phyloP scores from a whole-genome alignment of 2,329 filamentous ascomycete species.

The Talaromyces funiculosus region DNA sequence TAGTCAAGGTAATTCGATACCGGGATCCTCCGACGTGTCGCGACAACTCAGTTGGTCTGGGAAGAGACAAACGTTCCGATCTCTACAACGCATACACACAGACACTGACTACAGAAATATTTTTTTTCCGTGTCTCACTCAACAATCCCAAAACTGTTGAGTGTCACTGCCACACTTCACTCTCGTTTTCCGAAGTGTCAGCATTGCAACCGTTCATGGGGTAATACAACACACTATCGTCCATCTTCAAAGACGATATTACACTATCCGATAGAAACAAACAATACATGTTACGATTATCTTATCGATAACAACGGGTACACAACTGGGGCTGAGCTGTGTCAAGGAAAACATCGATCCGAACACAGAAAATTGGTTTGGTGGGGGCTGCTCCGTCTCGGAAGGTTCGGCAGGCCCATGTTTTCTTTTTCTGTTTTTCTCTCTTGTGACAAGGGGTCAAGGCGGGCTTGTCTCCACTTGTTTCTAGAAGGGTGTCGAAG shows the following conservation, averaged over 20 bases:
- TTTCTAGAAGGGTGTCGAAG: neutral
- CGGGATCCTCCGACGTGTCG: conserved; percentile 5
- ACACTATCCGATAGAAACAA: neutral
- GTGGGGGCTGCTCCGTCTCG: neutral
- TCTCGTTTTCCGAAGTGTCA: neutral
- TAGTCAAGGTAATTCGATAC: neutral
- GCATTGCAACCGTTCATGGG: neutral
- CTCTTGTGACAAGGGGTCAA: too few relatives aligned
- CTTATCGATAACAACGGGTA: conserved; percentile 1
- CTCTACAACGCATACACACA: neutral
- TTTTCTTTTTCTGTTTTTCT: neutral
- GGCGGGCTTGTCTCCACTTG: neutral
- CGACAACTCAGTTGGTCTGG: too few relatives aligned
- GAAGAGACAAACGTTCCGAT: neutral
- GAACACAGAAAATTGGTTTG: neutral
- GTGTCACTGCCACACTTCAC: neutral
- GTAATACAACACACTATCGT: too few relatives aligned
- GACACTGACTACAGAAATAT: neutral
- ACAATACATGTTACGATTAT: too few relatives aligned
- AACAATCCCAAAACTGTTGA: neutral
- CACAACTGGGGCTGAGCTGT: neutral
- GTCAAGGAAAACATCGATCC: neutral
- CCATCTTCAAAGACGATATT: neutral
- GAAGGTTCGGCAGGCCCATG: neutral
- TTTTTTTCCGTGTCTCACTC: neutral